Evolutionary conservation across 164 flowering plant species (phyloP).

Genomic region (Aristolochia fimbriata): DNA sequence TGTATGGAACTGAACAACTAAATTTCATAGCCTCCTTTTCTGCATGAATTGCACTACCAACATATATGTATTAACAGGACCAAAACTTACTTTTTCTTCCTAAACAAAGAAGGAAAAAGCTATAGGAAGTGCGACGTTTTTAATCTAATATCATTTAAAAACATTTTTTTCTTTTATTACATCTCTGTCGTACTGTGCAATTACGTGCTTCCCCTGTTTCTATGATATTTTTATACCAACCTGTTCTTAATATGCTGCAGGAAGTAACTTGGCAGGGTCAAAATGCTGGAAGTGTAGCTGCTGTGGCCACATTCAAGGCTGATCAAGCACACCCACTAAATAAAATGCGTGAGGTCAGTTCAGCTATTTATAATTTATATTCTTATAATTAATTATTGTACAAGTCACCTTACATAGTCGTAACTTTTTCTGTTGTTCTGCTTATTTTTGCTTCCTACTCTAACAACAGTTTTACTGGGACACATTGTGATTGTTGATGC

Average conservation of each 20-base stretch:
- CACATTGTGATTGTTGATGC: conserved; percentile 3
- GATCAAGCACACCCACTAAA: conserved; percentile 68
- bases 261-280: conserved; percentile 87
- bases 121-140: no score
- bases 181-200: no score
- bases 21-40: no score
- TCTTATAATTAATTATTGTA: neutral
- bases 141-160: no score
- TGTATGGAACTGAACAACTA: no score
- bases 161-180: no score
- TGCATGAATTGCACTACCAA: no score
- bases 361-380: neutral
- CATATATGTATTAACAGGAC: no score
- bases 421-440: neutral
- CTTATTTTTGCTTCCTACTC: conserved; percentile 1
- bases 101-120: no score
- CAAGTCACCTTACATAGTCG: neutral
- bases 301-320: conserved; percentile 65
- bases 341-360: conserved; percentile 45
- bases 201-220: no score
- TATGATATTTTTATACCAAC: neutral
- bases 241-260: conserved; percentile 18
- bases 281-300: conserved; percentile 79
- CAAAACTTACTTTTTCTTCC: no score
- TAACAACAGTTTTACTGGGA: no score